A percentile compares a stretch with the other conserved stretches of the same genome.
Conservation (phyloP, 805 yeast genomes). For the Metschnikowia cubensis region DNA sequence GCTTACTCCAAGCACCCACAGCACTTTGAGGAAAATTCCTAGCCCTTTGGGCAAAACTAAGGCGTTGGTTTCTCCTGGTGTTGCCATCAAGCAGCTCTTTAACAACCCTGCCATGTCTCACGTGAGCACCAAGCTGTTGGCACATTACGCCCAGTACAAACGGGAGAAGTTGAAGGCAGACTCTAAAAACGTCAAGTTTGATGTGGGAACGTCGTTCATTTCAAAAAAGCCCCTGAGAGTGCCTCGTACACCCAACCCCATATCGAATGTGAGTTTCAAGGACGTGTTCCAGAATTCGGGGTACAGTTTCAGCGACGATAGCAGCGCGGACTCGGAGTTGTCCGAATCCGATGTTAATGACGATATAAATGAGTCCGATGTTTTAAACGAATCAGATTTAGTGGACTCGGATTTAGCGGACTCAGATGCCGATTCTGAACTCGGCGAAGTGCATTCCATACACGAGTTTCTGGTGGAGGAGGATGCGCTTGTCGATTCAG, state of each 20-base stretch:
- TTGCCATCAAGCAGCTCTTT: slow-evolving; percentile 40
- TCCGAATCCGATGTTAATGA: slow-evolving; percentile 2
- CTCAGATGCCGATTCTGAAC: slow-evolving; percentile 9
- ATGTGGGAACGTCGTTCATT: slow-evolving; percentile 4
- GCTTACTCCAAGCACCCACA: slow-evolving; percentile 3
- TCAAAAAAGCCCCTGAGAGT: slow-evolving; percentile 16
- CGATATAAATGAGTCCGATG: slow-evolving; percentile 4
- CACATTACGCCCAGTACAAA: slow-evolving; percentile 10
- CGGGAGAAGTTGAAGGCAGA: slow-evolving; percentile 12
- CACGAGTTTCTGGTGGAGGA: slow-evolving; percentile 3
- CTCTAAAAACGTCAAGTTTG: slow-evolving; percentile 22
- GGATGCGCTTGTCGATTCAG: background rate
- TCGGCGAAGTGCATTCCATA: slow-evolving; percentile 3
- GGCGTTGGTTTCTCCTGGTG: slow-evolving; percentile 14
- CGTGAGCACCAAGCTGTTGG: slow-evolving; percentile 16
- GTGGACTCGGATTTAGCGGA: slow-evolving; percentile 15
- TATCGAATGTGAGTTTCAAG: slow-evolving; percentile 29
- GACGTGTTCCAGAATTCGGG: slow-evolving; percentile 23
- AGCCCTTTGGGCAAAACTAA: slow-evolving; percentile 12
- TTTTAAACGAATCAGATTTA: slow-evolving; percentile 17
- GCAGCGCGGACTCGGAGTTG: slow-evolving; percentile 14
- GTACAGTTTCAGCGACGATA: slow-evolving; percentile 3
- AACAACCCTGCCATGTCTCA: slow-evolving; percentile 41
- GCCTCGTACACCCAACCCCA: slow-evolving; percentile 42
- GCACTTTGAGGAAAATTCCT: slow-evolving; percentile 4